Percentiles rank a stretch among this genome's conserved stretches.
Evolutionary conservation across 352 stramenopile species (phyloP).

Genomic region (Blastocystis sp.): DNA sequence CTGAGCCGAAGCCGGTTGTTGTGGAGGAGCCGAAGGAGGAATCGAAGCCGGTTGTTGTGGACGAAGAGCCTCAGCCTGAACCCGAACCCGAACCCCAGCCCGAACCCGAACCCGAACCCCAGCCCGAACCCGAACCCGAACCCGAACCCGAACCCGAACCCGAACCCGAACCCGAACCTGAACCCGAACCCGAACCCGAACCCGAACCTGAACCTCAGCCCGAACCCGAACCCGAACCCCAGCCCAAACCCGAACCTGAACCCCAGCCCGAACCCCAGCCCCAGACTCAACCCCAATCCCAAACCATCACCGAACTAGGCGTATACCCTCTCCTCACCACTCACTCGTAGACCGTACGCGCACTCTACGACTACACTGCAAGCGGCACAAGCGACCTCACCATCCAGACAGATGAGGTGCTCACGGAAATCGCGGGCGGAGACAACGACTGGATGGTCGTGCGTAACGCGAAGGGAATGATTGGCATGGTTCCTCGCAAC

Average conservation of each 20-base stretch:
- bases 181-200: neutral
- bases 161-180: neutral
- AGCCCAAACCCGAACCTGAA: neutral
- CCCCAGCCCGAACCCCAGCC: neutral
- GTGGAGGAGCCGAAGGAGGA: neutral
- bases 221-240: neutral
- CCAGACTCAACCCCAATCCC: neutral
- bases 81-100: conserved; percentile 10
- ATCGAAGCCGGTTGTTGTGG: too few species aligned
- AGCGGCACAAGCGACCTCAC: neutral
- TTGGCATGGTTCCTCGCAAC: conserved; percentile 17
- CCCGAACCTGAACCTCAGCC: neutral
- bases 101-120: neutral
- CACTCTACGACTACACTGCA: conserved; percentile 12
- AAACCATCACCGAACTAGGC: neutral
- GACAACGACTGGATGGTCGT: conserved; percentile 31
- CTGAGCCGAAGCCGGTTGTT: neutral
- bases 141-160: neutral
- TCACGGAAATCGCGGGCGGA: neutral
- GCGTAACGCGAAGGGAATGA: neutral
- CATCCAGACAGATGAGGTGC: neutral
- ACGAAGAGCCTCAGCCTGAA: neutral
- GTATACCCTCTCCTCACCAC: neutral
- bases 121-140: neutral
- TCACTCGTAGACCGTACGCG: neutral